Evolutionary conservation across 2,329 filamentous ascomycete species (phyloP).

Genomic region (Talaromyces marneffei): DNA sequence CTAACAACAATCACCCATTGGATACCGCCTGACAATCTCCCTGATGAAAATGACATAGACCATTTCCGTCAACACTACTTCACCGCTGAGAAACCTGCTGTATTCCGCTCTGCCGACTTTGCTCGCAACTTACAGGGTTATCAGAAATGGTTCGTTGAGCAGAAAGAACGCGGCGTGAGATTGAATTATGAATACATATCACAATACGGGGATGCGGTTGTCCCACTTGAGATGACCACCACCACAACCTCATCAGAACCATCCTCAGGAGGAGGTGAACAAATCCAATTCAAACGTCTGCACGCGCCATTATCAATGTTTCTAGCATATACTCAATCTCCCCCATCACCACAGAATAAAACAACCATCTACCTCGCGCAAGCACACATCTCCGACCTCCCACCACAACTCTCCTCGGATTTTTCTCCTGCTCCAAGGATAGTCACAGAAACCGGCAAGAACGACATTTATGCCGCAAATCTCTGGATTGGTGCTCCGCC

Average conservation of each 20-base stretch:
- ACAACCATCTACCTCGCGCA: conserved; percentile 73
- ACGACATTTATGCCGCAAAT: conserved; percentile 80
- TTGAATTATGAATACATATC: conserved; percentile 43
- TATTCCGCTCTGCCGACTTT: conserved; percentile 45
- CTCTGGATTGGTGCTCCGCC: conserved; percentile 84
- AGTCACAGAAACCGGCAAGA: conserved; percentile 59
- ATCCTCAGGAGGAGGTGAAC: background rate
- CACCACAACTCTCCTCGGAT: conserved; percentile 56
- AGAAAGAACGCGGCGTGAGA: conserved; percentile 6
- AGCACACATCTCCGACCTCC: conserved; percentile 64
- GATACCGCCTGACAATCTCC: conserved; percentile 25
- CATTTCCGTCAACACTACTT: conserved; percentile 53
- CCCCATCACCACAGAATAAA: background rate
- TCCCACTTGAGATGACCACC: conserved; percentile 55
- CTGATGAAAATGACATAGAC: conserved; percentile 30
- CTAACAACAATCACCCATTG: conserved; percentile 14
- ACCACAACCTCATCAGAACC: background rate
- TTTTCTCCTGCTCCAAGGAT: conserved; percentile 59
- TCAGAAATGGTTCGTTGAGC: conserved; percentile 53
- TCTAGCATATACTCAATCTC: conserved; percentile 45
- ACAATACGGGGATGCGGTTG: conserved; percentile 44
- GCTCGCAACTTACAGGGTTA: conserved; percentile 46
- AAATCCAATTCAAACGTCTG: conserved; percentile 40
- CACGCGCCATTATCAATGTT: conserved; percentile 57
- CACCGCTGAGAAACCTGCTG: conserved; percentile 46